Evolutionary conservation across 305 asterid genomes (phyloP), one percentile per base, ranked within the genome.

Genomic region (Plantago lanceolata): DNA sequence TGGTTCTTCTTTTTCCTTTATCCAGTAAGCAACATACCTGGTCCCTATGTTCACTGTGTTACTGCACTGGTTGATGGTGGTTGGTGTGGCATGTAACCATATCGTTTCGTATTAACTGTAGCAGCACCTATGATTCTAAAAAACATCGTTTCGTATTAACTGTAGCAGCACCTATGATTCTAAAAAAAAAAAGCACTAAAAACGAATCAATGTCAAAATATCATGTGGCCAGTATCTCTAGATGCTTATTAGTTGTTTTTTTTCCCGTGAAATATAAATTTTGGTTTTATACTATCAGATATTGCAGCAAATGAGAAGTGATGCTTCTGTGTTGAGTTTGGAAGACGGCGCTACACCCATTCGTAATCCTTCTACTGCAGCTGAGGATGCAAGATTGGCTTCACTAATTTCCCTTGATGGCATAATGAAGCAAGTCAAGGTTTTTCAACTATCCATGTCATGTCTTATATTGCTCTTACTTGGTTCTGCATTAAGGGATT

Each of bases 371-470:
- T 90, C 97, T 40, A 88, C 97, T 70, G 97, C 96, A 59, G 87
- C 89, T 11, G 99, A 94, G 88, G 97, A 94, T 85, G 93, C 99
- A 61, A 82, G 99, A 65, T 81, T 94, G 55, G 99, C 99, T 45
- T 94, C 99, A 61, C 76, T 94, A 72, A 85, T 94, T 68, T 79
- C 97, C 71, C 96, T 94, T 57, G 97, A 90, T 76, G 82, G 91
- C 82, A 82, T 94, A 61, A 65, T 94, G 87, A 94, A 90, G 83
- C 89, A 88, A 82, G 87, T 78, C 84, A 85, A 94, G 99, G 97
- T 88, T 68, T 14, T 68, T 61, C 68, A 52, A 66, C 64, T 71
- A 58, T 60, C 55, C 66, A 54, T 62, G 12, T 59, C 26, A 18
- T 29, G 69, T 12, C 58, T 43, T 43, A 31, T 18, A 21, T 55